These are phyloP conservation scores for Leccinum longicurvipes DNA, from an alignment of 768 basidiomycete species.

Conservation along the genomic window DNA sequence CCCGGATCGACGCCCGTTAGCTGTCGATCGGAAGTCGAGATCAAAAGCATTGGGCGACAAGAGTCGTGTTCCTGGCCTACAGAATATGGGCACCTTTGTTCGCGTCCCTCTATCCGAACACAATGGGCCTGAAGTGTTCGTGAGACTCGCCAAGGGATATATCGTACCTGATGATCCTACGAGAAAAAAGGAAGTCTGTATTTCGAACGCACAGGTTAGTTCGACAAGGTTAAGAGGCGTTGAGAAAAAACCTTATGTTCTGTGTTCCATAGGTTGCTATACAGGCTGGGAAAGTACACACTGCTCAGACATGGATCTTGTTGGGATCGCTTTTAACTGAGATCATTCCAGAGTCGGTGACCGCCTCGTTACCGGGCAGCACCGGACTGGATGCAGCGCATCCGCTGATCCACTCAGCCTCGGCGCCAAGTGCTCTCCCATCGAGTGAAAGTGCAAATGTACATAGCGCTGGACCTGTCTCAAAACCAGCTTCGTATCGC, in stretches of 20 bases:
- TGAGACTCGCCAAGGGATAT: conserved; percentile 61
- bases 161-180: conserved; percentile 41
- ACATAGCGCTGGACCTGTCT: conserved; percentile 8
- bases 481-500: conserved; percentile 25
- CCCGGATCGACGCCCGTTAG: conserved; percentile 30
- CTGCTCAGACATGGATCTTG: conserved; percentile 67
- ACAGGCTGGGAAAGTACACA: conserved; percentile 50
- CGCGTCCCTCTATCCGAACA: conserved; percentile 8
- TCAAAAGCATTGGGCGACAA: conserved; percentile 62
- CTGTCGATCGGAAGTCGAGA: conserved; percentile 32
- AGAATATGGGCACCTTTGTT: conserved; percentile 55
- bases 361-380: conserved; percentile 24
- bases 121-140: conserved; percentile 42
- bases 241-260: background rate
- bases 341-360: conserved; percentile 38
- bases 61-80: conserved; percentile 46
- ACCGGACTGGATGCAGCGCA: conserved; percentile 17
- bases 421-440: conserved; percentile 41
- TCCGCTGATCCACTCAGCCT: conserved; percentile 37
- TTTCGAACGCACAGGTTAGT: conserved; percentile 56
- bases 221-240: background rate
- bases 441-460: conserved; percentile 13
- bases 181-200: conserved; percentile 45
- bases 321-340: conserved; percentile 55
- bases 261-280: conserved; percentile 47